phyloP scores from a whole-genome alignment of 257 asterid genomes.

The Solanum acaule region DNA sequence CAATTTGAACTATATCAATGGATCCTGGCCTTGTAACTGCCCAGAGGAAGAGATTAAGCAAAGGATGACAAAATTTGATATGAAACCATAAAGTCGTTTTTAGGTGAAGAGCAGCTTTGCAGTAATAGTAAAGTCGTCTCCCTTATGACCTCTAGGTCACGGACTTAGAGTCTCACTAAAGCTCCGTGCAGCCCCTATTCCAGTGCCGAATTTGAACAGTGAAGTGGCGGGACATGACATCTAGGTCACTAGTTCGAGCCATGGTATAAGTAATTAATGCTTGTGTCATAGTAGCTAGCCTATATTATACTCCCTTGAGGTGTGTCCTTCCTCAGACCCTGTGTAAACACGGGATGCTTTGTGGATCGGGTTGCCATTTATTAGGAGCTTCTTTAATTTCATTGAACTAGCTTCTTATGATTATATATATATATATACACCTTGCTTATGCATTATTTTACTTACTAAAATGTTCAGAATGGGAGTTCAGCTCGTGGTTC shows the following conservation, averaged over 20 bases:
- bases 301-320: not conserved
- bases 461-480: slow-evolving; percentile 39
- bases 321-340: not conserved
- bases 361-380: not conserved
- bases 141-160: not conserved
- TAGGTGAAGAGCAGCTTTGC: not conserved
- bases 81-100: no score
- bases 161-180: no score
- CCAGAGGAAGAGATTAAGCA: no score
- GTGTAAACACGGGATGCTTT: not conserved
- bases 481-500: slow-evolving; percentile 56
- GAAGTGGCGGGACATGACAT: not conserved
- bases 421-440: not conserved
- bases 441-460: slow-evolving; percentile 1
- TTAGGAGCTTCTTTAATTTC: no score
- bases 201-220: no score
- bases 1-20: not conserved
- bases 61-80: no score
- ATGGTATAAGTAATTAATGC: not conserved
- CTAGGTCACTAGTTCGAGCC: not conserved
- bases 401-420: no score
- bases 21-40: no score
- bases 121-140: not conserved
- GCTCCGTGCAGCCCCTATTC: no score
- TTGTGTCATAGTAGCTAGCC: not conserved